phyloP scores from a whole-genome alignment of 2,329 filamentous ascomycete genomes.

The Sporothrix pseudoabietina region DNA sequence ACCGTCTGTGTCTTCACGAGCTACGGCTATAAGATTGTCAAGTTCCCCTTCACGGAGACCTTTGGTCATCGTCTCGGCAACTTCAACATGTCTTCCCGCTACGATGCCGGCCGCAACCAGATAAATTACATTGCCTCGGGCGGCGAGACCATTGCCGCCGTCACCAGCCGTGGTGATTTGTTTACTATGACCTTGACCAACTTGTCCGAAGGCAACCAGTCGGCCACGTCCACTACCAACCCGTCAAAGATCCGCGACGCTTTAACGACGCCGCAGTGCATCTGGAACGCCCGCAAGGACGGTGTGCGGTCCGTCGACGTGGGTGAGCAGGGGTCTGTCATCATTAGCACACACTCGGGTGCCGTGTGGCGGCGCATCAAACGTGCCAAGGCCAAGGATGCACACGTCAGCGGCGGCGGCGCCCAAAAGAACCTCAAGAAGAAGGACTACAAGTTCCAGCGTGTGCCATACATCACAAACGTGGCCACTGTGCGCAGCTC shows the following conservation, averaged over 20 bases:
- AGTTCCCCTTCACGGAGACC: constrained; percentile 73
- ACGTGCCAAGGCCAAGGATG: constrained; percentile 76
- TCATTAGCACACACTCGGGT: constrained; percentile 88
- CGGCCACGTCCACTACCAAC: constrained; percentile 80
- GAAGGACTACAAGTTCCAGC: constrained; percentile 94
- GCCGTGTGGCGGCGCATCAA: constrained; percentile 91
- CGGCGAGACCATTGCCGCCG: constrained; percentile 86
- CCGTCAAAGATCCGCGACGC: constrained; percentile 86
- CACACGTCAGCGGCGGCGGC: constrained; percentile 43
- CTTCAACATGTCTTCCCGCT: constrained; percentile 65
- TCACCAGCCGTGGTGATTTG: constrained; percentile 82
- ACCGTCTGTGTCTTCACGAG: constrained; percentile 94
- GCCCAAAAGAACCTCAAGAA: constrained; percentile 57
- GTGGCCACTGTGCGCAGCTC: constrained; percentile 85
- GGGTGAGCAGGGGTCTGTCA: constrained; percentile 90
- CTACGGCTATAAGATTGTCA: constrained; percentile 90
- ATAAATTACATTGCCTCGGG: constrained; percentile 79
- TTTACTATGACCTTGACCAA: constrained; percentile 80
- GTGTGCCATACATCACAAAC: constrained; percentile 83
- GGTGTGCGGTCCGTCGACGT: constrained; percentile 85
- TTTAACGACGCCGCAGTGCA: constrained; percentile 73
- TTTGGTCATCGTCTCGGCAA: constrained; percentile 66
- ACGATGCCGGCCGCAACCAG: constrained; percentile 62
- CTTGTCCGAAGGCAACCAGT: constrained; percentile 62
- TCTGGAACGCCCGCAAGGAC: constrained; percentile 88